Conservation (phyloP, 441 rosid genomes). For the Croton laevigatus region DNA sequence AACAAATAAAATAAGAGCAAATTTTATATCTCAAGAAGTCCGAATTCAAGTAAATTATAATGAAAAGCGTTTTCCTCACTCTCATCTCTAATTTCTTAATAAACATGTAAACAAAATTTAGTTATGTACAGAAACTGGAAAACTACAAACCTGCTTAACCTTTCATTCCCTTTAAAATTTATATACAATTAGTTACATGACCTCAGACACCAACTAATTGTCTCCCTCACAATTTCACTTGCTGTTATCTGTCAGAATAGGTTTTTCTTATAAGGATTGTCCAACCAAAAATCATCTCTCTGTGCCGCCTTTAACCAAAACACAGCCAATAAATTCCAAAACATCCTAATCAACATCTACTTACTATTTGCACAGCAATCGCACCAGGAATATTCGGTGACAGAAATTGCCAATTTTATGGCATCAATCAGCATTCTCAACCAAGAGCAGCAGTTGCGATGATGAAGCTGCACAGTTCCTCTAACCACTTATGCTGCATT, state of each 20-base stretch:
- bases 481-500: slow-evolving; percentile 14
- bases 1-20: no score
- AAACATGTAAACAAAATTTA: not conserved
- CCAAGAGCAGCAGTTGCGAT: not conserved
- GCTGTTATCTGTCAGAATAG: not conserved
- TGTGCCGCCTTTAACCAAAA: not conserved
- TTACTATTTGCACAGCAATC: not conserved
- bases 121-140: not conserved
- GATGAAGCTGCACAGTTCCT: slow-evolving; percentile 1
- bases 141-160: not conserved
- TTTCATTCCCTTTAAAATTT: not conserved
- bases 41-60: no score
- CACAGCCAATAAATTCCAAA: not conserved
- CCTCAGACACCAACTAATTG: not conserved
- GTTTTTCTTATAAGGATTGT: no score
- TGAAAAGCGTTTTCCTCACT: no score
- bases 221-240: not conserved
- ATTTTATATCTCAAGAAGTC: no score
- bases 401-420: not conserved
- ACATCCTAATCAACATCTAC: not conserved
- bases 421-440: not conserved
- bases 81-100: no score
- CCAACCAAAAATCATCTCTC: not conserved
- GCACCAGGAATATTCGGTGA: not conserved
- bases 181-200: not conserved